Percentiles rank a stretch among this genome's conserved stretches.
phyloP scores from a whole-genome alignment of 2,329 filamentous ascomycete species.

The Diaporthe destruens region DNA sequence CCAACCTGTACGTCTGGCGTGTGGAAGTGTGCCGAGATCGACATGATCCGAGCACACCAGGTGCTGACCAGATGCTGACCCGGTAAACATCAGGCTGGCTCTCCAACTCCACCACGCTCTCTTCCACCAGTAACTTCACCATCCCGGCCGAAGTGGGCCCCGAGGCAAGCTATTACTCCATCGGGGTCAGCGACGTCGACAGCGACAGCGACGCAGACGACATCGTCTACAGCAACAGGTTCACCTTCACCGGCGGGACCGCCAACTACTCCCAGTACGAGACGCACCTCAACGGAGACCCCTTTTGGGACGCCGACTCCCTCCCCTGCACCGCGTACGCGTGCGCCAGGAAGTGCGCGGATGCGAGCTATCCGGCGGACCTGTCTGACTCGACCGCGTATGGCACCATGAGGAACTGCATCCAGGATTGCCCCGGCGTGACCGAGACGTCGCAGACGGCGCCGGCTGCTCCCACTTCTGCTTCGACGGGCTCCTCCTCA shows the following conservation, averaged over 20 bases:
- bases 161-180: conserved; percentile 19
- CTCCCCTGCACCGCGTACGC: conserved; percentile 13
- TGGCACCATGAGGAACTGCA: conserved; percentile 6
- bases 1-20: conserved; percentile 21
- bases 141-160: background rate
- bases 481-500: background rate
- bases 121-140: background rate
- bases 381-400: conserved; percentile 44
- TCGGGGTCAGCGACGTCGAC: conserved; percentile 1
- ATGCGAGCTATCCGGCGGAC: conserved; percentile 21
- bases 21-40: background rate
- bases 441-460: conserved; percentile 7
- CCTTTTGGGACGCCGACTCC: conserved; percentile 25
- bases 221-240: conserved; percentile 31
- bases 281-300: conserved; percentile 7
- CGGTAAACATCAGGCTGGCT: conserved; percentile 15
- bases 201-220: conserved; percentile 8
- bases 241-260: conserved; percentile 40
- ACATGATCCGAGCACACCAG: background rate
- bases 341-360: conserved; percentile 13
- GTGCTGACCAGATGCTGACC: conserved; percentile 2
- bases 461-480: conserved; percentile 3
- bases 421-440: conserved; percentile 1
- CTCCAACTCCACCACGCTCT: conserved; percentile 20
- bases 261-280: conserved; percentile 42